These are phyloP conservation scores for Durusdinium trenchii DNA, from an alignment of 73 alveolate species.

Conservation along the genomic window DNA sequence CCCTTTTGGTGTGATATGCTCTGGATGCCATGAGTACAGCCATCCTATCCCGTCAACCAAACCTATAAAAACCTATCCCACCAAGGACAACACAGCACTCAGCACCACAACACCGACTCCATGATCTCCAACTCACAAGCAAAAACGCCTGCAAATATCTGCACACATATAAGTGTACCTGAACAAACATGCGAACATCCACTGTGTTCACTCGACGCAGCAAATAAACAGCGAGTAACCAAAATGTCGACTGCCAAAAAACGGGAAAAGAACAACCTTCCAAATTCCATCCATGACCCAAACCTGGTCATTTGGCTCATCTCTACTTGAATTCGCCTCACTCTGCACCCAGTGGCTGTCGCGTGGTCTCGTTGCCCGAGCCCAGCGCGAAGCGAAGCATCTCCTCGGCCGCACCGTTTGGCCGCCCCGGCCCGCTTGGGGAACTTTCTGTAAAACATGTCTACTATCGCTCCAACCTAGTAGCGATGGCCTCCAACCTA, in stretches of 20 bases:
- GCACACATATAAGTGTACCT: neutral
- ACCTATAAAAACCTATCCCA: no score
- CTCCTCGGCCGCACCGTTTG: neutral
- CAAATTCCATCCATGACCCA: neutral
- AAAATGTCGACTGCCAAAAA: neutral
- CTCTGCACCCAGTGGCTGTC: constrained; percentile 27
- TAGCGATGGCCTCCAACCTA: neutral
- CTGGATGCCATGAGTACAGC: no score
- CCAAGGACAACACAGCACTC: no score
- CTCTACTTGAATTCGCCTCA: neutral
- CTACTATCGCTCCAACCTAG: neutral
- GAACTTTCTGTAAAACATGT: neutral
- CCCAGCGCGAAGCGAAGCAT: constrained; percentile 66
- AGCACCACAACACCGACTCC: no score
- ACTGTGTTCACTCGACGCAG: neutral
- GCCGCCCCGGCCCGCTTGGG: neutral
- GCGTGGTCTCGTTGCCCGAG: constrained; percentile 39
- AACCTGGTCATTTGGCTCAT: neutral
- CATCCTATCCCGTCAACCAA: no score
- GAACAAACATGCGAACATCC: neutral
- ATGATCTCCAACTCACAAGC: no score
- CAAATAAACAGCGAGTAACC: neutral
- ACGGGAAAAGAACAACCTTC: neutral
- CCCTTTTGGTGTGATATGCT: no score
- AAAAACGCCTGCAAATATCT: neutral